A percentile compares a stretch with the other conserved stretches of the same genome.
These are phyloP conservation scores for Penicillium sp. DNA, from an alignment of 2,329 filamentous ascomycete genomes.

Conservation along the genomic window DNA sequence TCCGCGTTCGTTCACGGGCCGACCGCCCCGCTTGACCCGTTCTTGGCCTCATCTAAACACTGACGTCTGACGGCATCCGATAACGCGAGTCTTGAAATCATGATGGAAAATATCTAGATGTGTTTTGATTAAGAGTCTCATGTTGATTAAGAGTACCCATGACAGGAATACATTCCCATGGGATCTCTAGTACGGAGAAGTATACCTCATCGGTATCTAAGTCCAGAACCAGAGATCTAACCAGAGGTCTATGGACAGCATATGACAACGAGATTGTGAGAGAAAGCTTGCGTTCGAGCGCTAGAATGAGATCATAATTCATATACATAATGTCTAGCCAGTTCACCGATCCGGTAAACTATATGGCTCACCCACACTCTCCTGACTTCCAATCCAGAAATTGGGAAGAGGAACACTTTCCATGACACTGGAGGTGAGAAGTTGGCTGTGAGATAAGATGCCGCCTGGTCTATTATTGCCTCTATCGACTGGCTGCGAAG, in stretches of 20 bases:
- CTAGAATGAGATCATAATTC: conserved; percentile 11
- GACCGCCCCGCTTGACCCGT: conserved; percentile 25
- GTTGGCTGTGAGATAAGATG: conserved; percentile 33
- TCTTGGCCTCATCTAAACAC: background rate
- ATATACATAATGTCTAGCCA: conserved; percentile 10
- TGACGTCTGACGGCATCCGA: background rate
- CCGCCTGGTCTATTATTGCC: conserved; percentile 15
- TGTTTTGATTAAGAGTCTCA: background rate
- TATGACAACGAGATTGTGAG: background rate
- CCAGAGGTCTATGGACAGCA: background rate
- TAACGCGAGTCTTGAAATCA: background rate
- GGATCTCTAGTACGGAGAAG: background rate
- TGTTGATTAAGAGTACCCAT: background rate
- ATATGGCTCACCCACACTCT: conserved; percentile 37
- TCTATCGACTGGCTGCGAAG: conserved; percentile 36
- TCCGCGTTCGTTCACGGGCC: conserved; percentile 31
- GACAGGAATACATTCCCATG: background rate
- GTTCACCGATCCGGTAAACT: conserved; percentile 24
- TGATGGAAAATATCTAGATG: no score
- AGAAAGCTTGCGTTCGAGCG: background rate
- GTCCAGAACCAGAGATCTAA: no score
- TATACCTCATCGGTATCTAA: background rate
- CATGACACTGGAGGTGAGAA: conserved; percentile 42
- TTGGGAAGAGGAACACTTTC: conserved; percentile 41
- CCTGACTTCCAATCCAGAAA: conserved; percentile 37